Conservation (phyloP, 305 asterid species). For the Ilex paraguariensis region DNA sequence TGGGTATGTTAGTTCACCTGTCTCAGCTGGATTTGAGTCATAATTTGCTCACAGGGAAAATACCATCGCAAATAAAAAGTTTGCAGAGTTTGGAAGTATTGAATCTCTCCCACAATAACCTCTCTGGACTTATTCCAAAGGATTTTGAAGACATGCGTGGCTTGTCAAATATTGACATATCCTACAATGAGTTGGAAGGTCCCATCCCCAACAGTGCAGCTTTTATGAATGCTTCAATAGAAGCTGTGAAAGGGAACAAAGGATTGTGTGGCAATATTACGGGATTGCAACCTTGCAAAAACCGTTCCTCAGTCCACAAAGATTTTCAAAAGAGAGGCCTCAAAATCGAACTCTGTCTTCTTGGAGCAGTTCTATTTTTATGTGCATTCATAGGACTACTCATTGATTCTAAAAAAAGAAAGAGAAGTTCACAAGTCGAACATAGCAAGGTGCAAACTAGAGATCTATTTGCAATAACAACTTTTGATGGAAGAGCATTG, state of each 20-base stretch:
- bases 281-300: neutral
- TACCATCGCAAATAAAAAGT: neutral
- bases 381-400: too few species aligned
- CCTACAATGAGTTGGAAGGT: too few species aligned
- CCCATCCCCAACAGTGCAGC: neutral
- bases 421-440: neutral
- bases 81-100: neutral
- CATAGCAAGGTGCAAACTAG: neutral
- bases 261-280: neutral
- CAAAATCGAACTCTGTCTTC: neutral
- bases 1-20: too few species aligned
- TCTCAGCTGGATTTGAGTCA: too few species aligned
- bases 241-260: neutral
- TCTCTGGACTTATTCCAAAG: too few species aligned
- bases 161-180: too few species aligned
- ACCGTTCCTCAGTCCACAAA: too few species aligned
- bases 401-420: too few species aligned
- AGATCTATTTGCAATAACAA: constrained; percentile 10
- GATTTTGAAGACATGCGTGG: too few species aligned
- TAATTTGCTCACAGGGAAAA: too few species aligned
- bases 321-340: too few species aligned
- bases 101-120: neutral
- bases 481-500: constrained; percentile 7
- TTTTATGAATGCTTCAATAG: neutral
- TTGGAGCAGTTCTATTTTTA: neutral